Evolutionary conservation across 208 protist genomes (phyloP).

Genomic region (Angomonas ambiguus): DNA sequence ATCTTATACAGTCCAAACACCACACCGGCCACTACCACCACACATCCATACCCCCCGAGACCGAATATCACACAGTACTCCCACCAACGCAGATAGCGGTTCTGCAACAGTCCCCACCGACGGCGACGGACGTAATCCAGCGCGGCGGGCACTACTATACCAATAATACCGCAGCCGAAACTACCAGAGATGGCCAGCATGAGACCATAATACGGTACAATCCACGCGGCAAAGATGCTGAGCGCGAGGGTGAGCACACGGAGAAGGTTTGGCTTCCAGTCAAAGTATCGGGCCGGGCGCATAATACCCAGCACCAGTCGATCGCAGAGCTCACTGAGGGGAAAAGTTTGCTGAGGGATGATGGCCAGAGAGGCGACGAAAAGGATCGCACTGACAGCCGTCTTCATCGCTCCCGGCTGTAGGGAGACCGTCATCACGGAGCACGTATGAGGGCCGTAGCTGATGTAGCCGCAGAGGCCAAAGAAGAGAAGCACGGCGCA

Average conservation of each 20-base stretch:
- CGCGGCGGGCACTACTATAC: constrained; percentile 40
- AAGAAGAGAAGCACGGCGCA: constrained; percentile 30
- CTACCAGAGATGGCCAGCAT: constrained; percentile 45
- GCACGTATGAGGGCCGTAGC: constrained; percentile 44
- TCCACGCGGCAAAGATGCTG: constrained; percentile 32
- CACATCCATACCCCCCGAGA: constrained; percentile 40
- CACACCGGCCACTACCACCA: constrained; percentile 39
- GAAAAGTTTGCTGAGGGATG: constrained; percentile 48
- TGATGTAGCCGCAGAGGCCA: constrained; percentile 39
- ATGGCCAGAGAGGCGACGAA: constrained; percentile 48
- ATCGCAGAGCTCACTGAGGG: constrained; percentile 46
- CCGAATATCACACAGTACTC: constrained; percentile 39
- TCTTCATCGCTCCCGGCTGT: constrained; percentile 32
- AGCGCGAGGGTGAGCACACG: constrained; percentile 27
- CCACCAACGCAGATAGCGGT: constrained; percentile 31
- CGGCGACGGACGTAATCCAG: constrained; percentile 47
- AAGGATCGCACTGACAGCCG: constrained; percentile 40
- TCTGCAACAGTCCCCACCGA: constrained; percentile 25
- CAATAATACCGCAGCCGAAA: constrained; percentile 43
- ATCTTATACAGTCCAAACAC: constrained; percentile 41
- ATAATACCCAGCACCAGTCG: constrained; percentile 41
- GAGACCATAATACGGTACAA: constrained; percentile 53
- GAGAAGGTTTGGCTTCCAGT: constrained; percentile 37
- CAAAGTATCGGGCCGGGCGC: constrained; percentile 32
- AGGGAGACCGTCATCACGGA: constrained; percentile 54